phyloP scores from a whole-genome alignment of 495 filamentous ascomycete species.

The Penicillium herquei region DNA sequence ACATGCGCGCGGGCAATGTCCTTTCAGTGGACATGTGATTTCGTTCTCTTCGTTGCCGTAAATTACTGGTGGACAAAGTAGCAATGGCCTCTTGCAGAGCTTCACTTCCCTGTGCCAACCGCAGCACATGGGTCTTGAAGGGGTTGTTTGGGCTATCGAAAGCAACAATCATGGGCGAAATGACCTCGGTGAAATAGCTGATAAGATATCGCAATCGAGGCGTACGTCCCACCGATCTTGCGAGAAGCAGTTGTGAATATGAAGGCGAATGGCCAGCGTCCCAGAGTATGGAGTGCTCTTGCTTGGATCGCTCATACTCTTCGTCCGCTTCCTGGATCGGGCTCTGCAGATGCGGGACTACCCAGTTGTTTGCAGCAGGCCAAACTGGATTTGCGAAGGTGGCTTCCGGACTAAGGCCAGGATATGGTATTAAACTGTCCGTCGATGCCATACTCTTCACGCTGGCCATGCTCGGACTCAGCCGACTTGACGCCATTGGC shows the following conservation, averaged over 20 bases:
- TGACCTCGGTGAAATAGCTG: constrained; percentile 74
- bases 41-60: constrained; percentile 51
- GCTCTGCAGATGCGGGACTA: constrained; percentile 6
- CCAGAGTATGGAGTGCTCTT: constrained; percentile 17
- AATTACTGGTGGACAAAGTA: constrained; percentile 82
- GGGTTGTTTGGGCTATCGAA: constrained; percentile 86
- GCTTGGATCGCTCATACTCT: constrained; percentile 18
- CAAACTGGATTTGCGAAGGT: constrained; percentile 15
- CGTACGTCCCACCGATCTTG: constrained; percentile 49
- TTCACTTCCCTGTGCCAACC: constrained; percentile 71
- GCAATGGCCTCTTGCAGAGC: constrained; percentile 91
- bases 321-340: constrained; percentile 23
- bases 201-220: constrained; percentile 59
- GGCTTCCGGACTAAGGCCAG: constrained; percentile 15
- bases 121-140: constrained; percentile 80
- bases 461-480: constrained; percentile 14
- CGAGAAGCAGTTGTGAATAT: constrained; percentile 44
- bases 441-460: constrained; percentile 1
- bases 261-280: constrained; percentile 35
- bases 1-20: constrained; percentile 46
- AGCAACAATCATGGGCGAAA: constrained; percentile 86
- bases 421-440: constrained; percentile 17
- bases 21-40: constrained; percentile 43
- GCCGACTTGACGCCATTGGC: constrained; percentile 11
- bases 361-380: constrained; percentile 13